These are phyloP conservation scores for Umbelopsis sp. DNA, from an alignment of 192 early-diverging fungal species.

Conservation along the genomic window DNA sequence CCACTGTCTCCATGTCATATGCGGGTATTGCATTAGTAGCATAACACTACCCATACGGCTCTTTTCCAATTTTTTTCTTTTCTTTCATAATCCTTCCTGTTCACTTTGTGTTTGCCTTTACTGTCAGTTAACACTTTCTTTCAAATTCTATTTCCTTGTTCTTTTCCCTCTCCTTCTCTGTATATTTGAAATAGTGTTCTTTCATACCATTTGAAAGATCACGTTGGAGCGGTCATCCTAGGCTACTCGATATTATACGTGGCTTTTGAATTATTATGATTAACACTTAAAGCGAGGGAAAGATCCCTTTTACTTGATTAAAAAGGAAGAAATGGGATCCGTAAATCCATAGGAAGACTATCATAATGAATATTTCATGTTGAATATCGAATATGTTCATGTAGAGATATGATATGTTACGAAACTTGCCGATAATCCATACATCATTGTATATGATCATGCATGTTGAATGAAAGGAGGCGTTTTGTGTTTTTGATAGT, in stretches of 20 bases:
- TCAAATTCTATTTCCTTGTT: slow-evolving; percentile 18
- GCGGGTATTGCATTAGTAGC: too few species aligned
- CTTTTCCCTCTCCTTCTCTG: background rate
- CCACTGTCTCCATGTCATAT: slow-evolving; percentile 1
- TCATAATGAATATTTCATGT: too few species aligned
- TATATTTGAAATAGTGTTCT: background rate
- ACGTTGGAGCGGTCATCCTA: background rate
- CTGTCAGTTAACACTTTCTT: slow-evolving; percentile 1
- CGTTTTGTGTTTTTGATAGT: background rate
- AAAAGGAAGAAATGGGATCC: background rate
- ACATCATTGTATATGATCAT: too few species aligned
- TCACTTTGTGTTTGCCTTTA: background rate
- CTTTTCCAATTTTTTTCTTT: background rate
- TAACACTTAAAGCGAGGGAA: background rate
- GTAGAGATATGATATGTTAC: too few species aligned
- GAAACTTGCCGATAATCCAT: too few species aligned
- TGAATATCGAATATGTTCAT: too few species aligned
- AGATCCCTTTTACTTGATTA: background rate
- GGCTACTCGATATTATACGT: background rate
- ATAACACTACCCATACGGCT: too few species aligned
- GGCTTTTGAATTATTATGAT: background rate
- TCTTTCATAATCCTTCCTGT: background rate
- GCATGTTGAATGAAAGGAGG: background rate
- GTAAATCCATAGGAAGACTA: background rate
- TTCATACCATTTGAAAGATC: background rate